A percentile compares a stretch with the other conserved stretches of the same genome.
Conservation (phyloP, 1,284 basidiomycete species). For the Tranzscheliella williamsii region DNA sequence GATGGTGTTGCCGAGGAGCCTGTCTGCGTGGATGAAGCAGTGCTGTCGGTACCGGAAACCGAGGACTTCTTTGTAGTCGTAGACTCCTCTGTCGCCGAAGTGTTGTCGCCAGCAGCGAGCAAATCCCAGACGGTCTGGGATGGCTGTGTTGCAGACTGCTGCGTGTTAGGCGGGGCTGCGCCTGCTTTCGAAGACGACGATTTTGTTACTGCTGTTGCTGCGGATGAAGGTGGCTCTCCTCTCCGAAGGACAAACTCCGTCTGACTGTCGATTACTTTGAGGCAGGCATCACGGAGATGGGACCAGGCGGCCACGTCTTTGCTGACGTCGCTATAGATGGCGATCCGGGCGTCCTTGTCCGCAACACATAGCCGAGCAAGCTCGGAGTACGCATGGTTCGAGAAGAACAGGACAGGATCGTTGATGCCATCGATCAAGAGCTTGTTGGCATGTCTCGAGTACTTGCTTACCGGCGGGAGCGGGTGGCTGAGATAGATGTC, state of each 20-base stretch:
- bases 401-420: slow-evolving; percentile 41
- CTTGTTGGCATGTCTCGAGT: slow-evolving; percentile 23
- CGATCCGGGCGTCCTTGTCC: slow-evolving; percentile 17
- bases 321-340: slow-evolving; percentile 42
- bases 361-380: slow-evolving; percentile 22
- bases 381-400: slow-evolving; percentile 40
- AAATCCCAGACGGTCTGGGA: slow-evolving; percentile 23
- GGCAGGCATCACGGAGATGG: slow-evolving; percentile 29
- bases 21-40: background rate
- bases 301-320: slow-evolving; percentile 30
- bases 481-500: slow-evolving; percentile 52
- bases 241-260: slow-evolving; percentile 22
- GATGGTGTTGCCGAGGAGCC: no score
- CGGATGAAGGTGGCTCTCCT: background rate
- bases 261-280: slow-evolving; percentile 15
- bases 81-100: background rate
- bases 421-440: slow-evolving; percentile 39
- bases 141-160: background rate
- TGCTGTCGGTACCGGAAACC: background rate
- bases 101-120: slow-evolving; percentile 18
- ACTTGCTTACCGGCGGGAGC: slow-evolving; percentile 20
- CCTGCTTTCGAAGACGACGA: background rate
- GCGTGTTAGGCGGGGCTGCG: no score
- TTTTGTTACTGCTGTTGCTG: slow-evolving; percentile 14
- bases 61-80: background rate